These are phyloP conservation scores for Scheffersomyces insectosa DNA, from an alignment of 1,139 yeast genomes.

Conservation along the genomic window DNA sequence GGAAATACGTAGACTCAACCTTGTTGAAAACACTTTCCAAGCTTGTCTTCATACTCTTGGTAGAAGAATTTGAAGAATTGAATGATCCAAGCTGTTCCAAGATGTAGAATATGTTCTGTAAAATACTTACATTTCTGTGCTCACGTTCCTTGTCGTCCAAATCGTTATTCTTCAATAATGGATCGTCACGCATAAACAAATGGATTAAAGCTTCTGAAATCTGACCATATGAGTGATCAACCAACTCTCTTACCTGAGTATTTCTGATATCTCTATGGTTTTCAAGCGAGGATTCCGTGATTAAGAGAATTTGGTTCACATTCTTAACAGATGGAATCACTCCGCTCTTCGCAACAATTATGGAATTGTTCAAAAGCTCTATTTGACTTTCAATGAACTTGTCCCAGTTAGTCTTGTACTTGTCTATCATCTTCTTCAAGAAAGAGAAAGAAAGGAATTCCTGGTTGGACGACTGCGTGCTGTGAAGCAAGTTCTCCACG, in stretches of 20 bases:
- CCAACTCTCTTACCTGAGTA: constrained; percentile 30
- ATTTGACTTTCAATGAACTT: constrained; percentile 58
- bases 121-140: constrained; percentile 57
- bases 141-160: constrained; percentile 60
- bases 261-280: constrained; percentile 19
- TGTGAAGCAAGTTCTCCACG: constrained; percentile 41
- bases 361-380: constrained; percentile 52
- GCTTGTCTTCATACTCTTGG: constrained; percentile 41
- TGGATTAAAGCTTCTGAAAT: constrained; percentile 37
- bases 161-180: constrained; percentile 43
- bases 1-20: constrained; percentile 44
- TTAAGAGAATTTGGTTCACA: constrained; percentile 32
- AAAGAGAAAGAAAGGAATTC: constrained; percentile 60
- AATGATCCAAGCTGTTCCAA: constrained; percentile 48
- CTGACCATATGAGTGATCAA: constrained; percentile 43
- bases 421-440: constrained; percentile 53
- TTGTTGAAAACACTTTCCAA: constrained; percentile 50
- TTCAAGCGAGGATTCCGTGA: constrained; percentile 36
- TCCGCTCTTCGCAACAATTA: constrained; percentile 44
- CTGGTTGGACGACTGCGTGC: constrained; percentile 53
- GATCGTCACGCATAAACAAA: constrained; percentile 43
- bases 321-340: constrained; percentile 36
- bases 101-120: constrained; percentile 64
- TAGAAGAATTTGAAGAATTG: constrained; percentile 26
- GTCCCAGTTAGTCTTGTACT: constrained; percentile 57